Evolutionary conservation across 352 stramenopile genomes (phyloP).

Genomic region (Globisporangium rhizosaccharum): DNA sequence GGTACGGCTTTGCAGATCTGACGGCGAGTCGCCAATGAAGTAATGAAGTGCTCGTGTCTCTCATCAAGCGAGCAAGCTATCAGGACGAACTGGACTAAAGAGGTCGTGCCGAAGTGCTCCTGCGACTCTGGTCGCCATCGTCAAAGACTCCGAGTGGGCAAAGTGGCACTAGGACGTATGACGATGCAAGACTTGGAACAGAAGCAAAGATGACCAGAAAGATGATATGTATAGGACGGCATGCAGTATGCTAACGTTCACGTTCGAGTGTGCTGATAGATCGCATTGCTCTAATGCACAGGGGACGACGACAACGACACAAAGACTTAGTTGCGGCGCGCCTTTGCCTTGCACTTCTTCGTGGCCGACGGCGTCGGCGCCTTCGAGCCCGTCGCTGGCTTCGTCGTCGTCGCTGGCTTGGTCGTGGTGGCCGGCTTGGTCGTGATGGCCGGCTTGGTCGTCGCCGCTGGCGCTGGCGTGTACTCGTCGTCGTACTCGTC

Average conservation of each 20-base stretch:
- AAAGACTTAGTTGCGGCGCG: constrained; percentile 11
- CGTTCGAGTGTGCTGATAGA: neutral
- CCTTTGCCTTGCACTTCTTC: constrained; percentile 15
- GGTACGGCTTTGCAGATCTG: too few species aligned
- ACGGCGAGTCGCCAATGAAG: neutral
- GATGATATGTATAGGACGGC: too few species aligned
- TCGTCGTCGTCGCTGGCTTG: constrained; percentile 1
- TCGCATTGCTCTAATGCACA: constrained; percentile 4
- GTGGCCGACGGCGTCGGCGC: constrained; percentile 8
- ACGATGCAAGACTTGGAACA: too few species aligned
- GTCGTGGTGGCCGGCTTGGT: constrained; percentile 12
- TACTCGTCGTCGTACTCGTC: constrained; percentile 6
- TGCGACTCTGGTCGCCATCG: neutral
- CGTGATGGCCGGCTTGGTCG: constrained; percentile 10
- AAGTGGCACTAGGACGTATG: too few species aligned
- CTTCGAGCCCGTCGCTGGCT: constrained; percentile 11
- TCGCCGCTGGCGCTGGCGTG: constrained; percentile 6
- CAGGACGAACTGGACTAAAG: neutral
- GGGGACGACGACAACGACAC: neutral
- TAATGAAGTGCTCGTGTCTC: too few species aligned
- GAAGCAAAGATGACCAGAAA: too few species aligned
- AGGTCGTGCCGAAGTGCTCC: neutral
- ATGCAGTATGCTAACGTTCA: too few species aligned
- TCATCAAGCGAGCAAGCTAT: neutral
- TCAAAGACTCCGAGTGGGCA: too few species aligned